Conservation (phyloP, 768 basidiomycete species). For the Mycena galericulata region DNA sequence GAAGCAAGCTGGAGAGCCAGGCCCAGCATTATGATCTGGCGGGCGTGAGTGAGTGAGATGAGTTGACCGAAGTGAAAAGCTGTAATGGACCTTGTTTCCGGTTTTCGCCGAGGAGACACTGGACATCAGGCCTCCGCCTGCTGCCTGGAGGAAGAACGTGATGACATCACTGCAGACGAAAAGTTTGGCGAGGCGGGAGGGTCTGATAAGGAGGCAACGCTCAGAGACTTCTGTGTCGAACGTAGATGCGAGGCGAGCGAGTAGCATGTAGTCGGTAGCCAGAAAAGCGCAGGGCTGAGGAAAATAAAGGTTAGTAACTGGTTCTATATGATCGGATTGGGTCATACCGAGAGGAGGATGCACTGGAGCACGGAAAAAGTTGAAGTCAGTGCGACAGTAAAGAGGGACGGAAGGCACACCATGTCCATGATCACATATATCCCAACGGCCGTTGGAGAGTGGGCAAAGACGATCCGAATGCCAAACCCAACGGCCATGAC, state of each 20-base stretch:
- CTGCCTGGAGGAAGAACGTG: constrained; percentile 65
- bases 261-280: constrained; percentile 63
- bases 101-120: constrained; percentile 13
- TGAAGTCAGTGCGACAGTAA: no score
- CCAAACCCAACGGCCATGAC: no score
- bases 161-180: constrained; percentile 63
- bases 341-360: no score
- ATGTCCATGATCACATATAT: no score
- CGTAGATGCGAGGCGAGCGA: constrained; percentile 56
- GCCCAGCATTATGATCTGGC: constrained; percentile 55
- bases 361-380: no score
- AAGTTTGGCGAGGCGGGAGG: constrained; percentile 53
- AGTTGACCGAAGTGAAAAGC: no score
- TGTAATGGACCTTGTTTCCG: constrained; percentile 43
- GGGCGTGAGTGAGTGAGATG: not conserved
- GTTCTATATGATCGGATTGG: not conserved
- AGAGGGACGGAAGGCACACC: no score
- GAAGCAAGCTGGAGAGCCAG: constrained; percentile 56
- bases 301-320: not conserved
- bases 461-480: no score
- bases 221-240: constrained; percentile 48
- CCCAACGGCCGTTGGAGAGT: no score
- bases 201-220: constrained; percentile 53
- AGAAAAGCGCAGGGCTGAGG: constrained; percentile 67
- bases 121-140: constrained; percentile 48